These are phyloP conservation scores for Microcos paniculata DNA, from an alignment of 345 rosid genomes.

Conservation along the genomic window DNA sequence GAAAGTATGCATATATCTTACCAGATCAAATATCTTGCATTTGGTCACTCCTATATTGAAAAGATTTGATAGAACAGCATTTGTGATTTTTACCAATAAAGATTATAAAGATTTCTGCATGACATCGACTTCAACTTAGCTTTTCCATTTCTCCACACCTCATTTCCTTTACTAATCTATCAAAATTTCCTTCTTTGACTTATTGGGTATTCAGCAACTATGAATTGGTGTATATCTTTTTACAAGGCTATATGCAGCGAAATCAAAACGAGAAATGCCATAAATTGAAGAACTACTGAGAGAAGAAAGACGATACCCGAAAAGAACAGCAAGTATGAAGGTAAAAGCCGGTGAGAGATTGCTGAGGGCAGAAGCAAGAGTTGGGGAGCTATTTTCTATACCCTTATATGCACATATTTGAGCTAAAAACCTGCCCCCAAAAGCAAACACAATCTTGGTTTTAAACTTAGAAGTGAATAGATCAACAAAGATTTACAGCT, in stretches of 20 bases:
- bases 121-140: not conserved
- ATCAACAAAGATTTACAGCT: not conserved
- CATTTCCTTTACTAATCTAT: not conserved
- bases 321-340: slow-evolving; percentile 27
- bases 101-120: not conserved
- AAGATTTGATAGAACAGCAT: not conserved
- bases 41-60: not conserved
- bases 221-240: no score
- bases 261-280: no score
- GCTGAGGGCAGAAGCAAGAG: slow-evolving; percentile 29
- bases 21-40: not conserved
- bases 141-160: not conserved
- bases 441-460: not conserved
- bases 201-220: no score
- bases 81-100: not conserved
- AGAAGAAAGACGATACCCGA: slow-evolving; percentile 24
- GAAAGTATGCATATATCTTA: not conserved
- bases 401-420: slow-evolving; percentile 23
- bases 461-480: not conserved
- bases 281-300: not conserved
- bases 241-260: no score
- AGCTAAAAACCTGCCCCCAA: slow-evolving; percentile 16
- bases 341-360: slow-evolving; percentile 36
- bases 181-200: no score
- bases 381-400: slow-evolving; percentile 34